Base-by-base conservation (phyloP, 2,329 filamentous ascomycete genomes). In the Orbilia blumenaviensis region DNA sequence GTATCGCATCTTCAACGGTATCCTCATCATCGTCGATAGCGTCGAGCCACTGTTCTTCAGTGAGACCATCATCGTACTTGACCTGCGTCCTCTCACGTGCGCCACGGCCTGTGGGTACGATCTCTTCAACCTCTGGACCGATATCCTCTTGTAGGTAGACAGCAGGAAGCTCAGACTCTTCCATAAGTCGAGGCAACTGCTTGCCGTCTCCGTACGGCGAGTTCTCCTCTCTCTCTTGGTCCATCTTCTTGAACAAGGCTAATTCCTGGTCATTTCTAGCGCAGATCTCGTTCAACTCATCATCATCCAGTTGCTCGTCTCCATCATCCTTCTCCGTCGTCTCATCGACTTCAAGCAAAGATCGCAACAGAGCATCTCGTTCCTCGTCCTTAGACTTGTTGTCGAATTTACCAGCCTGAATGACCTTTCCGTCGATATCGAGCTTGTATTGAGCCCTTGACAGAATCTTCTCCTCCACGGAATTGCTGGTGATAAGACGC, bases 371-470 rank as follows among this genome's bases (percentile, higher is more conserved):
- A 46, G 95, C 94, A 81, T 99, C 95, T 86, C 95, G 92, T 84
- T 99, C 95, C 66, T 96, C 96, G 82, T 97, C 95, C 0, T 95
- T 98, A 0, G 95, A 99, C 82, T 98, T 99, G 85, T 99, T 98
- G 80, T 99, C 95, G 85, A 99, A 99, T 82, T 96, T 96, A 89
- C 95, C 95, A 74, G 95, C 95, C 83, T 99, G 95, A 80, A 99
- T 99, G 82, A 99, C 94, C 84, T 99, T 99, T 85, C 95, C 94
- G 82, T 99, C 95, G 91, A 99, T 97, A 83, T 98, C 94, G 78
- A 99, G 88, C 87, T 99, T 99, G 88, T 91, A 99, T 79, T 97
- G 91, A 1, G 95, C 95, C 82, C 94, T 91, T 83, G 98, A 95
- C 62, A 99, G 86, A 82, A 99, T 99, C 86, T 98, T 97, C 84